Evolutionary conservation across 805 yeast species (phyloP).

Genomic region (Candida tibetensis): DNA sequence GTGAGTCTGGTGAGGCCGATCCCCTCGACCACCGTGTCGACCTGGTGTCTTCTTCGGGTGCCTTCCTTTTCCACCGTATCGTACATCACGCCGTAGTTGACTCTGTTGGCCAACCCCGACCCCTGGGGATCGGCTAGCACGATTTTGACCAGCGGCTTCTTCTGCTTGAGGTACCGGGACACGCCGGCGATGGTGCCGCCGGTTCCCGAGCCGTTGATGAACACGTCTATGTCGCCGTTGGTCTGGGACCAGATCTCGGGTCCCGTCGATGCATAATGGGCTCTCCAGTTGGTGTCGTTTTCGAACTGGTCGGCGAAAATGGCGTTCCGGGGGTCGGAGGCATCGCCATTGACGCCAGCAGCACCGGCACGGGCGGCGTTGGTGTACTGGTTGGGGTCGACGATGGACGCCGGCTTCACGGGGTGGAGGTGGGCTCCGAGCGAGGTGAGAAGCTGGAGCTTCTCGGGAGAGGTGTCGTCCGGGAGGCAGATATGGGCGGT

Average conservation of each 20-base stretch:
- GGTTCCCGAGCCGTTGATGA: conserved; percentile 92
- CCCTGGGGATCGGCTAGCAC: conserved; percentile 96
- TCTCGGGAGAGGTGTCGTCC: conserved; percentile 87
- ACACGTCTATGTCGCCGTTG: conserved; percentile 62
- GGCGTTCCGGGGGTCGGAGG: conserved; percentile 47
- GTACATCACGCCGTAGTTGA: conserved; percentile 91
- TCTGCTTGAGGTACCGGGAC: conserved; percentile 40
- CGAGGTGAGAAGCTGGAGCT: conserved; percentile 63
- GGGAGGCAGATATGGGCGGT: conserved; percentile 92
- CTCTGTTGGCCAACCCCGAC: conserved; percentile 80
- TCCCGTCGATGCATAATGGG: conserved; percentile 81
- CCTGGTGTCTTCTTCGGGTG: conserved; percentile 91
- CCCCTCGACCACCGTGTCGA: conserved; percentile 92
- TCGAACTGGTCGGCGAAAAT: conserved; percentile 96
- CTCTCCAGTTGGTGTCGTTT: conserved; percentile 84
- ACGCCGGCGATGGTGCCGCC: conserved; percentile 47
- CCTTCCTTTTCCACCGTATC: conserved; percentile 89
- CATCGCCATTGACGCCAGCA: conserved; percentile 41
- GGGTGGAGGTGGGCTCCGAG: conserved; percentile 82
- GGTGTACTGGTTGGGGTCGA: conserved; percentile 89
- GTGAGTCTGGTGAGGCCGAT: conserved; percentile 89
- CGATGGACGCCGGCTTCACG: conserved; percentile 93
- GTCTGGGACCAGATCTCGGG: conserved; percentile 87
- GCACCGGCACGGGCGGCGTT: conserved; percentile 79
- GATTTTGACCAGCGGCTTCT: conserved; percentile 41